A percentile compares a stretch with the other conserved stretches of the same genome.
Evolutionary conservation across 768 basidiomycete species (phyloP).

Genomic region (Ramaria sp.): DNA sequence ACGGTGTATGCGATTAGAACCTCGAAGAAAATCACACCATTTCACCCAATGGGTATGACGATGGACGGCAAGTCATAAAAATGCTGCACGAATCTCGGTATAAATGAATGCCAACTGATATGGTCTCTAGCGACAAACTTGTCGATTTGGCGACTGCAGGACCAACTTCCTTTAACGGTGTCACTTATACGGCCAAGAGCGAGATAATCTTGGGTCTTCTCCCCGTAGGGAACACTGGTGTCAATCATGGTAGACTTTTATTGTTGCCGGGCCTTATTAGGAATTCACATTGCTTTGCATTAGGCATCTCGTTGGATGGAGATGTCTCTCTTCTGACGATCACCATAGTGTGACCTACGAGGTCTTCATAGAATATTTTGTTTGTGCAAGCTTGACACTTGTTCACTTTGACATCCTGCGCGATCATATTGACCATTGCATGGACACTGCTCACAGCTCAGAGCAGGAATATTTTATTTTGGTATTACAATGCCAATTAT

Average conservation of each 20-base stretch:
- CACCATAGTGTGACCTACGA: conserved; percentile 23
- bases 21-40: conserved; percentile 29
- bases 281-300: not conserved
- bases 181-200: conserved; percentile 36
- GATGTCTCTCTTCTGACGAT: conserved; percentile 45
- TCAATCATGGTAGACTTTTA: conserved; percentile 41
- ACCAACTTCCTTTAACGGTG: conserved; percentile 28
- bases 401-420: too few relatives aligned
- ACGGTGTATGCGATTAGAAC: conserved; percentile 14
- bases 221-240: conserved; percentile 35
- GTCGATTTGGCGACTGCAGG: conserved; percentile 27
- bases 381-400: too few relatives aligned
- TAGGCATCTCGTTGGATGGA: conserved; percentile 53
- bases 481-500: too few relatives aligned
- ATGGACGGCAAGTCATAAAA: conserved; percentile 27
- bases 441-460: too few relatives aligned
- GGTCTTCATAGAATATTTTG: too few relatives aligned
- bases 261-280: not conserved
- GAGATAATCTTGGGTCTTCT: conserved; percentile 44
- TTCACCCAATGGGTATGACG: conserved; percentile 37
- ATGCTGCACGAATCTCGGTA: not conserved
- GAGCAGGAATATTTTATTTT: too few relatives aligned
- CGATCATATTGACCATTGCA: too few relatives aligned
- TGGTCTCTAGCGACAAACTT: conserved; percentile 24
- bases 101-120: not conserved